These are phyloP conservation scores for Pseudogymnoascus sp. DNA, from an alignment of 2,329 filamentous ascomycete species.

Conservation along the genomic window DNA sequence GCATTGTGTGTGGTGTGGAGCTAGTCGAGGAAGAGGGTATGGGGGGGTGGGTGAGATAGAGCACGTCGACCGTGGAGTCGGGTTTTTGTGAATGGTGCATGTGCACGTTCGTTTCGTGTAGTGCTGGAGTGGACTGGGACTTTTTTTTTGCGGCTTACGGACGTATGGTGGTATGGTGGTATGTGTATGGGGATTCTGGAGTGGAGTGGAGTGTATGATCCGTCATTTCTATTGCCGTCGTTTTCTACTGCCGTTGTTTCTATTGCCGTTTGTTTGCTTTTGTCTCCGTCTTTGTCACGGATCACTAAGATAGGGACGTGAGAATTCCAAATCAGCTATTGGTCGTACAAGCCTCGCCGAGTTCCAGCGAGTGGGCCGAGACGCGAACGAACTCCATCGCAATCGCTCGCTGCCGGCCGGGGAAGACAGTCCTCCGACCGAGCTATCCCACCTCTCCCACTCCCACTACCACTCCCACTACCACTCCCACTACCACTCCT, in stretches of 20 bases:
- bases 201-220: neutral
- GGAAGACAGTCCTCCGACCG: neutral
- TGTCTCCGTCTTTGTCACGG: no score
- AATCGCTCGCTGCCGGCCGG: neutral
- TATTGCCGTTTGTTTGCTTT: neutral
- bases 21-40: neutral
- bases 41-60: neutral
- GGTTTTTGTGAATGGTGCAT: neutral
- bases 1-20: neutral
- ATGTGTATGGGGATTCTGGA: neutral
- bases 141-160: neutral
- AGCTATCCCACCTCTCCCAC: no score
- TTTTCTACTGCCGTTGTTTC: neutral
- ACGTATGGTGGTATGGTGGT: no score
- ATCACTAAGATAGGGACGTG: neutral
- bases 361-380: neutral
- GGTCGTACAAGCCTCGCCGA: neutral
- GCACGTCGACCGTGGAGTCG: neutral
- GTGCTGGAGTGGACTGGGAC: neutral
- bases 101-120: neutral
- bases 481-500: no score
- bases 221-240: neutral
- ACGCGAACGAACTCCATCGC: neutral
- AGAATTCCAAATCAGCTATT: neutral
- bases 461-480: no score